A percentile compares a stretch with the other conserved stretches of the same genome.
Evolutionary conservation across 805 yeast genomes (phyloP).

Genomic region (Metschnikowia proteae): DNA sequence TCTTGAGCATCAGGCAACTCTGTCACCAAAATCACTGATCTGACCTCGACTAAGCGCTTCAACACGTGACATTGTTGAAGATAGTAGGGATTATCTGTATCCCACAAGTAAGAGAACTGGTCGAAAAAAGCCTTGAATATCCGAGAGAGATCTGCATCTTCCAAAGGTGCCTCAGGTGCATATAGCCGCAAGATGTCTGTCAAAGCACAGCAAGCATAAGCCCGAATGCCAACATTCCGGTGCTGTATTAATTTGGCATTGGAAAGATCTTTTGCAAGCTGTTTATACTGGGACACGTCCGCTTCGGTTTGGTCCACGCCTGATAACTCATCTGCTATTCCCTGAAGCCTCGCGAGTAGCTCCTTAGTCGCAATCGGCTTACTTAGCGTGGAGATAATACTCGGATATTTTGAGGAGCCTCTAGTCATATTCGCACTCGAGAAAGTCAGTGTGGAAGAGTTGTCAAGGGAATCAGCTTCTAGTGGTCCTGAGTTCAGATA

Average conservation of each 20-base stretch:
- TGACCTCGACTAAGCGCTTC: constrained; percentile 67
- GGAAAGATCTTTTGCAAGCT: constrained; percentile 49
- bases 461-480: neutral
- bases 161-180: constrained; percentile 90
- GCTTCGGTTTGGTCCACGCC: constrained; percentile 57
- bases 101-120: constrained; percentile 56
- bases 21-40: constrained; percentile 68
- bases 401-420: neutral
- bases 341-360: constrained; percentile 51
- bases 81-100: constrained; percentile 56
- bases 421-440: neutral
- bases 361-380: constrained; percentile 61
- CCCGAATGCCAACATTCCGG: constrained; percentile 64
- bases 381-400: constrained; percentile 52
- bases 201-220: constrained; percentile 67
- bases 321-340: constrained; percentile 61
- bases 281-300: constrained; percentile 40
- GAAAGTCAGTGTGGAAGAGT: neutral
- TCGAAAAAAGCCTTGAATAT: constrained; percentile 63
- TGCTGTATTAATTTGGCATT: constrained; percentile 57
- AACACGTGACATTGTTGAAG: constrained; percentile 61
- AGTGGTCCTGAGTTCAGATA: neutral
- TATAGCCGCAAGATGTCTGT: constrained; percentile 71
- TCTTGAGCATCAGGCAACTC: constrained; percentile 64
- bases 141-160: constrained; percentile 55